phyloP scores from a whole-genome alignment of 768 basidiomycete genomes.

The Pulveroboletus sp. region DNA sequence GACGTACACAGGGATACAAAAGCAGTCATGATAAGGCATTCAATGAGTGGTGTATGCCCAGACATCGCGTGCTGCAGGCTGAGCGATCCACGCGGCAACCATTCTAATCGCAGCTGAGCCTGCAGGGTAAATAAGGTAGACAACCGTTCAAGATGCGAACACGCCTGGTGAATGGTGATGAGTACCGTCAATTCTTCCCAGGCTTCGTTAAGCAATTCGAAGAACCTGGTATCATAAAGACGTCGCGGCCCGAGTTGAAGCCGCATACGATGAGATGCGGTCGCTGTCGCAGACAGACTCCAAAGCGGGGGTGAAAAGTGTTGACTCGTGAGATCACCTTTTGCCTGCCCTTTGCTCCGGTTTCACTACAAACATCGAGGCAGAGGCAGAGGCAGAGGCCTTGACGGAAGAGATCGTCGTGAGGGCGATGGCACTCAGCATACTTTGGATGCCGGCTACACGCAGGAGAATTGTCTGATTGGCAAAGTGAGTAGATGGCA shows the following conservation, averaged over 20 bases:
- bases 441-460: too few relatives aligned
- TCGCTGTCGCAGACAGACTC: conserved; percentile 1
- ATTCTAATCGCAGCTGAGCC: conserved; percentile 1
- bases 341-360: background rate
- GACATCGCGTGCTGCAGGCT: background rate
- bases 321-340: background rate
- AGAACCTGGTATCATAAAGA: background rate
- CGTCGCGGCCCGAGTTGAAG: background rate
- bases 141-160: background rate
- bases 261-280: conserved; percentile 3
- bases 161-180: background rate
- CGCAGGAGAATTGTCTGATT: too few relatives aligned
- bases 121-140: conserved; percentile 2
- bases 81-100: background rate
- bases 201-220: background rate
- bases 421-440: too few relatives aligned
- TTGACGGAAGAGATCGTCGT: too few relatives aligned
- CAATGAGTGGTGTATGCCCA: conserved; percentile 3
- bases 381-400: too few relatives aligned
- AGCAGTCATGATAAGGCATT: conserved; percentile 5
- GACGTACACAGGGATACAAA: conserved; percentile 5
- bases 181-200: background rate
- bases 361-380: background rate
- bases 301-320: conserved; percentile 2
- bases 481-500: too few relatives aligned